Base-by-base conservation (phyloP, 2,329 filamentous ascomycete genomes). In the Ilyonectria sp. region DNA sequence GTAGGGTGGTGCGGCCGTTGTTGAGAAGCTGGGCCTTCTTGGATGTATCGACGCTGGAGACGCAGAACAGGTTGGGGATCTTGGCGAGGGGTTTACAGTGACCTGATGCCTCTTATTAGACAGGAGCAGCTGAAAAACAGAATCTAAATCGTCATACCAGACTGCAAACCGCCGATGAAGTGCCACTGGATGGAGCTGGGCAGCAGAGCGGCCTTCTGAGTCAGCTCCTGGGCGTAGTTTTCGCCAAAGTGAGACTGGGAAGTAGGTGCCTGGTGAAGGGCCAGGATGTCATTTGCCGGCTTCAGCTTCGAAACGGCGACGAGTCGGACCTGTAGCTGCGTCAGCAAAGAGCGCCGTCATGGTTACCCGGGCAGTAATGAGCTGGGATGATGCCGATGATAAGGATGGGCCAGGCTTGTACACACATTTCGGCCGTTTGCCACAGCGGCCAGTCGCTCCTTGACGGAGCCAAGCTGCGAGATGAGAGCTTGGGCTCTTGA, bases 301-400 rank as follows among this genome's bases (percentile, higher is more conserved):
- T 99, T 98, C 72, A 98, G 87, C 82, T 99, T 99, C 46, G 95
- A 98, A 56, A 99, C 96, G 31, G 96, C 95, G 47, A 99, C 94
- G 44, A 99, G 88, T 53, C 96, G 92, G 70, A 95, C 89, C 91
- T 94, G 60, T 26, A 19, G 9, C 4, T 10, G 50, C 43, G 65
- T 77, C 46, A 77, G 75, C 65, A 59, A 55, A 56, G 26, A 56
- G 60, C 44, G 63, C 50, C 21, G 19, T 26, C 54, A 17, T 33
- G 13, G 31, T n/a, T 26, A 13, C 19, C 9, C 1, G n/a, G 44
- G 3, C 10, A 21, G 19, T 15, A 19, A 35, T 31, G 10, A n/a
- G 10, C 81, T 31, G 15, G 40, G 40, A 29, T n/a, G 47, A 47
- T 40, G n/a, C 17, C 44, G 4, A 37, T 50, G 49, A 15, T 40